Base-by-base conservation (phyloP, 345 rosid species). In the Nephelium lappaceum region DNA sequence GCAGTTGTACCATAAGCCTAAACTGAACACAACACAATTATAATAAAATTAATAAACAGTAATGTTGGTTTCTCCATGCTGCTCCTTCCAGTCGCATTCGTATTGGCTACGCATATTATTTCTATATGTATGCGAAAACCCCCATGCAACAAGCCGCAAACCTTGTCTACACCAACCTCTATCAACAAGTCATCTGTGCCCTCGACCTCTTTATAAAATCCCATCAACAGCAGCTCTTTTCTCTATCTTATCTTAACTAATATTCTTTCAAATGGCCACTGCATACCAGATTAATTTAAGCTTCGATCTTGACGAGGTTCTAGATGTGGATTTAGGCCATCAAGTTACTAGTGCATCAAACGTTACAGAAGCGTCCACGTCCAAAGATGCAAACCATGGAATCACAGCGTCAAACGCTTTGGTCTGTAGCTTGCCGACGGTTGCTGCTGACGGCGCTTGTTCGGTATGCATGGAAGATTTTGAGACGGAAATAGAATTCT, bases 381-480 rank as follows among this genome's bases (percentile, higher is more conserved):
- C 83, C 0, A 11, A 53, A 0, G 78, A 66, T 71, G 36, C 41
- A 5, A 25, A 19, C 19, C 58, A 11, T 4, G 39, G 42, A 23
- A 45, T 63, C 62, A 18, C 53, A 4, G 55, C 5, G 41, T 55
- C 75, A 1, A 38, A 76, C 27, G 43, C 74, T 11, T 31, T 69
- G 45, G 60, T 73, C 0, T 77, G 71, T 15, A 27, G 60, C 8
- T 76, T 84, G 77, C 79, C 79, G 0, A 69, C 79, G 9, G 80
- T 76, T 8, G 38, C 47, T 2, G 68, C 39, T 0, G 58, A 31
- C 8, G 77, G 69, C 15, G 75, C 74, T 73, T 82, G 85, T 61
- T 45, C 83, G 2, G 67, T 85, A 18, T 85, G 87, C 75, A 71
- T 80, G 85, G 85, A 85, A 67, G 68, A 66, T 41, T 77, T 85